Conservation (phyloP, 108 stramenopile genomes). For the Skeletonema menzelii region DNA sequence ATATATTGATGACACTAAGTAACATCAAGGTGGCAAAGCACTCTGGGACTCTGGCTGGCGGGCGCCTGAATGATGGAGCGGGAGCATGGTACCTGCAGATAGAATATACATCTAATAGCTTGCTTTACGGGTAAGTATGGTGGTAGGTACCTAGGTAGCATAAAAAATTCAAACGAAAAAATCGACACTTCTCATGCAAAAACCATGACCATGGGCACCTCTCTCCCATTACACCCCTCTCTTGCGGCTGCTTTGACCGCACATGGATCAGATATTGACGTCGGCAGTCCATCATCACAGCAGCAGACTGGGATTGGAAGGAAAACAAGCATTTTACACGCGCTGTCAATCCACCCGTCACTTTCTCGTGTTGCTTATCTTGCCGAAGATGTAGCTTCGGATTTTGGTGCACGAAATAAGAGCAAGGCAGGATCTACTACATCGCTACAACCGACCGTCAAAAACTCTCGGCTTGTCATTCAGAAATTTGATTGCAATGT, state of each 20-base stretch:
- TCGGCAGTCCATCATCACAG: neutral
- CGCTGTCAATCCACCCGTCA: constrained; percentile 30
- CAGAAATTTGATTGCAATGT: constrained; percentile 16
- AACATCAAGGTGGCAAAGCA: too few relatives aligned
- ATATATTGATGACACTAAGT: too few relatives aligned
- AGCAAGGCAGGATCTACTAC: neutral
- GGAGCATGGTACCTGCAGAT: too few relatives aligned
- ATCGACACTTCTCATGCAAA: too few relatives aligned
- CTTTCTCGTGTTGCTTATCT: constrained; percentile 40
- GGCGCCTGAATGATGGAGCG: too few relatives aligned
- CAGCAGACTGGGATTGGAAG: neutral
- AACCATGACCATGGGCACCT: too few relatives aligned
- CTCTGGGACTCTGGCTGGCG: too few relatives aligned
- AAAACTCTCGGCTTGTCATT: constrained; percentile 24
- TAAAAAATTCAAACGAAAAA: too few relatives aligned
- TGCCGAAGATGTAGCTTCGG: constrained; percentile 15
- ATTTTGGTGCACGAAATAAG: constrained; percentile 5
- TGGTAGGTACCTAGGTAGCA: too few relatives aligned
- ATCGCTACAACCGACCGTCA: constrained; percentile 5
- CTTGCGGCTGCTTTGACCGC: constrained; percentile 14
- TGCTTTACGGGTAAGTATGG: too few relatives aligned
- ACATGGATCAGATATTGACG: neutral
- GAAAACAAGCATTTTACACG: constrained; percentile 22
- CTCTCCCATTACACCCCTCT: constrained; percentile 15
- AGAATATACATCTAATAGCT: too few relatives aligned